Conservation (phyloP, 1,284 basidiomycete genomes). For the Ustilago vetiveriae region DNA sequence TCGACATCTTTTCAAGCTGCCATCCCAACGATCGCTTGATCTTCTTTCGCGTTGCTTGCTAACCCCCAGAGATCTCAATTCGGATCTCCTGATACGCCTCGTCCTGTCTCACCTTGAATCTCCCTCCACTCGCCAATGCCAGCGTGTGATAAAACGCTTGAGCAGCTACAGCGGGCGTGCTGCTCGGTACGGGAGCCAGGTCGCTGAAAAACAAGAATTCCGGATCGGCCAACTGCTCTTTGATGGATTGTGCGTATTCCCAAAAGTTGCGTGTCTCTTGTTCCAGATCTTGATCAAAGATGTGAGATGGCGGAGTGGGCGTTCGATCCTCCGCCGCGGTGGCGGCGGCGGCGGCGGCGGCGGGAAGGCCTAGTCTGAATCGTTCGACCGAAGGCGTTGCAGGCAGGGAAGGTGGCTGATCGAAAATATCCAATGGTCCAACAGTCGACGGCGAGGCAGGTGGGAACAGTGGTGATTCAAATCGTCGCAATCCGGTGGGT, state of each 20-base stretch:
- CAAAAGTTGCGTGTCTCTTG: conserved; percentile 46
- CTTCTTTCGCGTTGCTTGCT: too few relatives aligned
- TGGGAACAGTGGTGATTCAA: conserved; percentile 24
- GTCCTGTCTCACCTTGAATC: conserved; percentile 55
- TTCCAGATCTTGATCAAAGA: conserved; percentile 33
- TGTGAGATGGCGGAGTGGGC: conserved; percentile 14
- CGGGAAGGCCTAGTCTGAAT: conserved; percentile 16
- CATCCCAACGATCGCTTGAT: too few relatives aligned
- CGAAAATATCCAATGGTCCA: conserved; percentile 20
- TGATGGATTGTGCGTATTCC: conserved; percentile 23
- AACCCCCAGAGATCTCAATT: conserved; percentile 18
- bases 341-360: conserved; percentile 1
- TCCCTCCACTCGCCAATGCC: conserved; percentile 45
- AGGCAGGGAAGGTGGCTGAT: conserved; percentile 2
- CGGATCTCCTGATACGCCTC: conserved; percentile 62
- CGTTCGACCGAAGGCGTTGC: conserved; percentile 19
- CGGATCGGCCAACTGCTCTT: conserved; percentile 30
- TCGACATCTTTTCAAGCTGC: too few relatives aligned
- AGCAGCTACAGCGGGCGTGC: conserved; percentile 57
- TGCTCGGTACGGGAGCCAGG: conserved; percentile 35
- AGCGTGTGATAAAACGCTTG: conserved; percentile 65
- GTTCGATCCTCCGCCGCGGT: neutral
- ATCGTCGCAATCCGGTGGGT: conserved; percentile 31
- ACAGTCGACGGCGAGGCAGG: conserved; percentile 25
- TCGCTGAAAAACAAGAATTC: conserved; percentile 46